Evolutionary conservation across 2,329 filamentous ascomycete genomes (phyloP).

Genomic region (Rutstroemia sp.): DNA sequence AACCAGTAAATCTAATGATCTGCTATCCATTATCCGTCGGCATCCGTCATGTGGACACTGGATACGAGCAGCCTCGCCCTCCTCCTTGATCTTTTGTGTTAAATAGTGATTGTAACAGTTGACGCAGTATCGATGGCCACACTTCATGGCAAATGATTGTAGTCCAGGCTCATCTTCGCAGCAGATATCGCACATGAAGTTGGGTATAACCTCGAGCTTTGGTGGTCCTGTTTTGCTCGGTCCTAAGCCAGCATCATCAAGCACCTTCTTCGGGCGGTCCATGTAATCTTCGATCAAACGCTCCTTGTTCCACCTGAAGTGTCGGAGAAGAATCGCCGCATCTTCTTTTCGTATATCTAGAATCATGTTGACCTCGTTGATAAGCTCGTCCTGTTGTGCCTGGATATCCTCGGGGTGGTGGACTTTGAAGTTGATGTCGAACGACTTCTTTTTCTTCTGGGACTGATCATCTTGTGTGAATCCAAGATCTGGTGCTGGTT

Average conservation of each 20-base stretch:
- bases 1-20: slow-evolving; percentile 73
- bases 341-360: slow-evolving; percentile 84
- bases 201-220: slow-evolving; percentile 61
- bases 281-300: slow-evolving; percentile 92
- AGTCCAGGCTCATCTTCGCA: slow-evolving; percentile 78
- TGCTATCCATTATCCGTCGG: slow-evolving; percentile 83
- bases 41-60: slow-evolving; percentile 87
- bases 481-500: slow-evolving; percentile 41
- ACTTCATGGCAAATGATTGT: slow-evolving; percentile 87
- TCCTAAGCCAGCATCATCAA: slow-evolving; percentile 79
- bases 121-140: slow-evolving; percentile 86
- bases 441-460: slow-evolving; percentile 64
- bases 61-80: slow-evolving; percentile 91
- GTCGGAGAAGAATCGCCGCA: slow-evolving; percentile 79
- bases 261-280: slow-evolving; percentile 71
- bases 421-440: slow-evolving; percentile 80
- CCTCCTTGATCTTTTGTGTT: slow-evolving; percentile 85
- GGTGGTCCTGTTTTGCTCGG: slow-evolving; percentile 54
- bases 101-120: slow-evolving; percentile 91
- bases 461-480: slow-evolving; percentile 57
- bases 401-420: slow-evolving; percentile 76
- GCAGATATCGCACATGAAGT: slow-evolving; percentile 91
- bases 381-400: slow-evolving; percentile 74
- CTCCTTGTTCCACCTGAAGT: slow-evolving; percentile 95
- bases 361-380: slow-evolving; percentile 86